A percentile compares a stretch with the other conserved stretches of the same genome.
phyloP scores from a whole-genome alignment of 331 rosid species.

The Arachis monticola region DNA sequence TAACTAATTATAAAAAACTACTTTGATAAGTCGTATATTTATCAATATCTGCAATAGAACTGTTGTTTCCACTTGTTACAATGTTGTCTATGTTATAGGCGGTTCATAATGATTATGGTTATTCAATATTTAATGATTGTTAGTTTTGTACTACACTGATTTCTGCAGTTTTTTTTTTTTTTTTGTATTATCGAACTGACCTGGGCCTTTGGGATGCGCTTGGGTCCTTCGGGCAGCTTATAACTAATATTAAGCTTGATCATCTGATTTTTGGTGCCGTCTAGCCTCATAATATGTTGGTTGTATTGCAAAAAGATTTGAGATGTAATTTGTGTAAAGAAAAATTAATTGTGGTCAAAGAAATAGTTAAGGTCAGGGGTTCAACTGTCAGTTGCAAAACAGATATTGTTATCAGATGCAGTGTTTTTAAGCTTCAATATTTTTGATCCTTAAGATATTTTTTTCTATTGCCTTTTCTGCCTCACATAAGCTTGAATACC shows the following conservation, averaged over 20 bases:
- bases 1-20: background rate
- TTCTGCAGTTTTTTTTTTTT: background rate
- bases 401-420: conserved; percentile 14
- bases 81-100: background rate
- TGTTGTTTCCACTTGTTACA: background rate
- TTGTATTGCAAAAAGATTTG: conserved; percentile 6
- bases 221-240: conserved; percentile 7
- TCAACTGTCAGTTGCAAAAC: conserved; percentile 12
- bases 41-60: conserved; percentile 2
- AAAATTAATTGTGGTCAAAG: conserved; percentile 1
- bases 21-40: background rate
- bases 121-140: background rate
- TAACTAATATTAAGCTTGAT: background rate
- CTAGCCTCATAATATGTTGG: conserved; percentile 1
- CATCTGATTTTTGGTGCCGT: background rate
- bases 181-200: background rate
- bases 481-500: conserved; percentile 26
- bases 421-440: conserved; percentile 18
- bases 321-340: background rate
- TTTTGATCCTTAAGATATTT: background rate
- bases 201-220: background rate
- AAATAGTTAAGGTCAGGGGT: conserved; percentile 6
- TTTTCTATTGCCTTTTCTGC: conserved; percentile 9
- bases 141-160: background rate
- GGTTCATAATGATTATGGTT: background rate